Base-by-base conservation (phyloP, 176 grass and related monocot species). In the Pontederia crassipes region DNA sequence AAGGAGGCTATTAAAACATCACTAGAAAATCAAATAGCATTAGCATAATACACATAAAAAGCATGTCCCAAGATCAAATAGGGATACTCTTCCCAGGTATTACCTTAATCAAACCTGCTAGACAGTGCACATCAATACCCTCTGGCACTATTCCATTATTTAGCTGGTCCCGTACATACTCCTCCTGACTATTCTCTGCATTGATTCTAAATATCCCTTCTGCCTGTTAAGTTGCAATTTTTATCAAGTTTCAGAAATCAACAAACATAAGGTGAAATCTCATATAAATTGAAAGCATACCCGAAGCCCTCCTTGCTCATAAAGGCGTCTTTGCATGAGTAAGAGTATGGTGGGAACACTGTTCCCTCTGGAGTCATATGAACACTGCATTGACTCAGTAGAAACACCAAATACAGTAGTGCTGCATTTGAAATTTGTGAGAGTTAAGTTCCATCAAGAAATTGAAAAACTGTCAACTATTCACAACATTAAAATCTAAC, bases 151-250 rank as follows among this genome's bases (percentile, higher is more conserved):
- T 66, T 57, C 89, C 89, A 64, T 79, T 61, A 72, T 95, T 89
- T 45, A 95, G 74, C 51, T 85, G 81, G 64, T 89, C 76, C 72
- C 89, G 82, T 61, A 89, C 89, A 62, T 65, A 58, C 35, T 89
- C 85, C 54, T 89, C 85, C 61, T 95, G 85, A 54, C 85, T 85
- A 75, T 89, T 95, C 61, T 85, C 89, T 0, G 76, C 89, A 24
- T 85, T 95, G 50, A 95, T 89, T 55, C 79, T 69, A 40, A 95
- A 95, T 70, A 89, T 95, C 47, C 82, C 89, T 82, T 89, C 89
- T 75, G 81, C 76, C 89, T 95, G 79, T 46, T 71, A 11, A 83
- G 65, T 53, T 62, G 59, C 49, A 76, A 65, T 20, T 40, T 9
- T 59, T 52, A 62, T n/a, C 12, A 52, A 64, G 49, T 49, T 40